Evolutionary conservation across 495 filamentous ascomycete species (phyloP).

Genomic region (Podospora sp.): DNA sequence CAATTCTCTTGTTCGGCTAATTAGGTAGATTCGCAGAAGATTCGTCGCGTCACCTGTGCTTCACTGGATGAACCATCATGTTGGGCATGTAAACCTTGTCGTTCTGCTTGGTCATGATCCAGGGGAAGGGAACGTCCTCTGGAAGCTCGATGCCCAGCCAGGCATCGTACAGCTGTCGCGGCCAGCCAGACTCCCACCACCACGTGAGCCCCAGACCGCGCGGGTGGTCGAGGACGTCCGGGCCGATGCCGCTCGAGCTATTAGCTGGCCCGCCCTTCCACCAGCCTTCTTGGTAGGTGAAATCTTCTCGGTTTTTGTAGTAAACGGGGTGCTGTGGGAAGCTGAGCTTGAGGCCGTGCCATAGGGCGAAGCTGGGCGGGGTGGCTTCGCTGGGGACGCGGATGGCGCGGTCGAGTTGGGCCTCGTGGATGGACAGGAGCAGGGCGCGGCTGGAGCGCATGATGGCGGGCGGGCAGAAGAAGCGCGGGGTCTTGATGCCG

Average conservation of each 20-base stretch:
- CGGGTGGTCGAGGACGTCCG: slow-evolving; percentile 28
- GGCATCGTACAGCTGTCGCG: slow-evolving; percentile 28
- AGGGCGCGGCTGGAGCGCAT: slow-evolving; percentile 31
- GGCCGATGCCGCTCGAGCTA: slow-evolving; percentile 33
- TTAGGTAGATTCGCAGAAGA: background rate
- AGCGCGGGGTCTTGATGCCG: slow-evolving; percentile 32
- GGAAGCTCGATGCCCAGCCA: slow-evolving; percentile 30
- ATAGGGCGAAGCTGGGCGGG: slow-evolving; percentile 42
- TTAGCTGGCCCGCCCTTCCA: slow-evolving; percentile 40
- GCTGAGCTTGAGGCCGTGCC: slow-evolving; percentile 46
- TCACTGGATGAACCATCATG: slow-evolving; percentile 39
- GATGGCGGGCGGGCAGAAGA: slow-evolving; percentile 42
- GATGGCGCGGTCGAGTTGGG: slow-evolving; percentile 33
- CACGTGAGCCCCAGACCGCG: slow-evolving; percentile 32
- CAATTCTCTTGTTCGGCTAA: background rate
- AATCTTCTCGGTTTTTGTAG: slow-evolving; percentile 27
- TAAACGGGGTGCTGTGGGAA: slow-evolving; percentile 43
- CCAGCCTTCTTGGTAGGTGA: slow-evolving; percentile 27
- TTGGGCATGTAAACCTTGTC: slow-evolving; percentile 36
- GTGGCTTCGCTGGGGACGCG: slow-evolving; percentile 43
- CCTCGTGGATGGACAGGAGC: slow-evolving; percentile 35
- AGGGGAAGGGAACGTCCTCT: slow-evolving; percentile 23
- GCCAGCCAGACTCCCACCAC: slow-evolving; percentile 40
- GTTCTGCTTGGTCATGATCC: slow-evolving; percentile 28
- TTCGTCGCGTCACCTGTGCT: slow-evolving; percentile 21